Evolutionary conservation across 139 green algal genomes (phyloP), one percentile per base, ranked within the genome.

Genomic region (Klebsormidium nitens): DNA sequence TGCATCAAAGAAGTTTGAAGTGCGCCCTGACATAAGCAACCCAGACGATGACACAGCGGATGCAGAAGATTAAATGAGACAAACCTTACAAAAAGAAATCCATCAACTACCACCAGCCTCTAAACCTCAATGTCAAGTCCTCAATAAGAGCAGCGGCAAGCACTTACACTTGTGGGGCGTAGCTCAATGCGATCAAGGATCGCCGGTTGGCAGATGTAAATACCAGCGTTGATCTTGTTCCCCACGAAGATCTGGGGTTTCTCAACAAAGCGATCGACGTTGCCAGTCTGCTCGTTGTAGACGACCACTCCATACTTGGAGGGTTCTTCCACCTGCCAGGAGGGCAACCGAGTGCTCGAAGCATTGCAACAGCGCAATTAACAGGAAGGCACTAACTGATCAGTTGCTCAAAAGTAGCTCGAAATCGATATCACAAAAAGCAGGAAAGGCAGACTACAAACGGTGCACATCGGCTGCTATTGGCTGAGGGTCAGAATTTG

Each of bases 171-270:
- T 19, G 93, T 98, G 23, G 93, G 93, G 6, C 82, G 74, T 61
- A 94, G 81, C 81, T 96, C 84, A 52, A 98, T 98, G 72, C 93
- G 87, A 52, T 95, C 78, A 17, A 98, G 85, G 36, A 96, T 82
- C 2, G 71, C 62, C 28, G 93, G 87, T 44, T 72, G 87, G 57
- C 92, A 83, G 49, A 92, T 81, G 81, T 97, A 97, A 76, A 97
- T 97, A 58, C 93, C 93, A 0, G 93, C 93, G 69, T 98, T 98
- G 84, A 98, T 98, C 81, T 95, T 96, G 83, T 98, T 94, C n/a
- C 93, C 93, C 34, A 97, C 92, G 89, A 98, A 98, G 36, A 89
- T 84, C 64, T 78, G 58, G 6, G 77, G 77, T 59, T 83, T 83
- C 61, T 83, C 77, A 34, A 97, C 91, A 84, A 98, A 98, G 17